Conservation (phyloP, 2,329 filamentous ascomycete species). For the Cladosporium velox region DNA sequence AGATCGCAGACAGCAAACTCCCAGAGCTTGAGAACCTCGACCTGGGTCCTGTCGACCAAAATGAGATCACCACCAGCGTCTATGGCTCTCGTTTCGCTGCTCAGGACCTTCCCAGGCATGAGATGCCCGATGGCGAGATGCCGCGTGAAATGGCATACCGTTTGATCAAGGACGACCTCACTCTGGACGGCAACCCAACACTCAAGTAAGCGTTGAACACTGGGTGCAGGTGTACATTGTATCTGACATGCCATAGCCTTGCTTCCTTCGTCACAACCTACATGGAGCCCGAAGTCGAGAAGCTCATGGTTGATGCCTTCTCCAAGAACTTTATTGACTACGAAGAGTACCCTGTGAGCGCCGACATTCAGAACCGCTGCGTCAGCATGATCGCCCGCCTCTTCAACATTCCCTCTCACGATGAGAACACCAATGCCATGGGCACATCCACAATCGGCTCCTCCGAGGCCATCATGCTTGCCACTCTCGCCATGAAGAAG, state of each 20-base stretch:
- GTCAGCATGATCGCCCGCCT: conserved; percentile 74
- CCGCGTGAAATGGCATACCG: conserved; percentile 90
- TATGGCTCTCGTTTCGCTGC: conserved; percentile 85
- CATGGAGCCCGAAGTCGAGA: conserved; percentile 96
- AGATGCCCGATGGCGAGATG: conserved; percentile 91
- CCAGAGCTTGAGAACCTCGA: conserved; percentile 51
- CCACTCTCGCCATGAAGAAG: conserved; percentile 89
- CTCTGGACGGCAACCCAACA: conserved; percentile 87
- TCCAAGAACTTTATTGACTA: conserved; percentile 80
- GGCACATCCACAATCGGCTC: conserved; percentile 88
- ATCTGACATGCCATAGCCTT: conserved; percentile 50
- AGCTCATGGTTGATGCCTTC: conserved; percentile 90
- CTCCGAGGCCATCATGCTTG: conserved; percentile 84
- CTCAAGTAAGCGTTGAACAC: conserved; percentile 60
- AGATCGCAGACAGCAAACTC: conserved; percentile 41
- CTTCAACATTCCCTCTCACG: conserved; percentile 72
- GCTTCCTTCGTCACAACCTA: conserved; percentile 95
- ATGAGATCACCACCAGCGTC: conserved; percentile 72
- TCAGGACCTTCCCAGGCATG: conserved; percentile 74
- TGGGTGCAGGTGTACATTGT: background rate
- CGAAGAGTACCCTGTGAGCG: conserved; percentile 53
- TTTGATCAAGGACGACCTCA: conserved; percentile 93
- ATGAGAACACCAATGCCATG: conserved; percentile 64
- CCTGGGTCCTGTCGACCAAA: conserved; percentile 49
- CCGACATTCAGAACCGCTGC: conserved; percentile 77